Conservation (phyloP, 176 grass and related monocot species). For the Triticum dicoccoides region DNA sequence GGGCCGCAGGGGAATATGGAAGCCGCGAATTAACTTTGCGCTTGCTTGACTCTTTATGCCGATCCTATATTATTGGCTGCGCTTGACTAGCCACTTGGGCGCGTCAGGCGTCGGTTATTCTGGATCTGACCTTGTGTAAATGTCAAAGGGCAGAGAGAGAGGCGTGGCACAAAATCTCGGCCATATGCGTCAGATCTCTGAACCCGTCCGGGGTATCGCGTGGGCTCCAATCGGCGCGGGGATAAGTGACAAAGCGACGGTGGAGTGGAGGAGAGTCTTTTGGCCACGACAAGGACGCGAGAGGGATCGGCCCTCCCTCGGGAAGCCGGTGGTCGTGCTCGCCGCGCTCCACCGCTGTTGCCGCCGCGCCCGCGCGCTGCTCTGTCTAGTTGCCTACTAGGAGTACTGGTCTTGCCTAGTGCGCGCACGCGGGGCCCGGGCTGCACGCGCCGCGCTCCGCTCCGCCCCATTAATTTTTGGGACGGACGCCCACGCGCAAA, state of each 20-base stretch:
- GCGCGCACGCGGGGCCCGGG: not conserved
- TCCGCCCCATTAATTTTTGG: not conserved
- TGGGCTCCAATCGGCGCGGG: conserved; percentile 3
- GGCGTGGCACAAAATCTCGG: not conserved
- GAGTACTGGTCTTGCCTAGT: not conserved
- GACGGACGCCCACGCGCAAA: not conserved
- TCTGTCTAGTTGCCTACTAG: not conserved
- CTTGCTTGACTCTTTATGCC: not conserved
- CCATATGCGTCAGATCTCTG: conserved; percentile 21
- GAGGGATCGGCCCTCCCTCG: not conserved
- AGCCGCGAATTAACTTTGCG: not conserved
- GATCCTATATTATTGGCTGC: not conserved
- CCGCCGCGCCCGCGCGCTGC: not conserved
- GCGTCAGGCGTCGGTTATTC: conserved; percentile 19
- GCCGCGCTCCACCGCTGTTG: not conserved
- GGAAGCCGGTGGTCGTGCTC: too few relatives aligned
- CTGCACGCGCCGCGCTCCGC: not conserved
- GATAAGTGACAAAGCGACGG: conserved; percentile 37
- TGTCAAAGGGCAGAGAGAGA: conserved; percentile 32
- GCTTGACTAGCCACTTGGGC: not conserved
- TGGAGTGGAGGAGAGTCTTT: conserved; percentile 21
- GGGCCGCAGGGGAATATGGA: not conserved
- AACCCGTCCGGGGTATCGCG: not conserved
- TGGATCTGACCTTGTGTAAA: conserved; percentile 30
- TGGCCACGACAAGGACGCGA: conserved; percentile 30